phyloP scores from a whole-genome alignment of 768 basidiomycete genomes.

The Phaffia australis region DNA sequence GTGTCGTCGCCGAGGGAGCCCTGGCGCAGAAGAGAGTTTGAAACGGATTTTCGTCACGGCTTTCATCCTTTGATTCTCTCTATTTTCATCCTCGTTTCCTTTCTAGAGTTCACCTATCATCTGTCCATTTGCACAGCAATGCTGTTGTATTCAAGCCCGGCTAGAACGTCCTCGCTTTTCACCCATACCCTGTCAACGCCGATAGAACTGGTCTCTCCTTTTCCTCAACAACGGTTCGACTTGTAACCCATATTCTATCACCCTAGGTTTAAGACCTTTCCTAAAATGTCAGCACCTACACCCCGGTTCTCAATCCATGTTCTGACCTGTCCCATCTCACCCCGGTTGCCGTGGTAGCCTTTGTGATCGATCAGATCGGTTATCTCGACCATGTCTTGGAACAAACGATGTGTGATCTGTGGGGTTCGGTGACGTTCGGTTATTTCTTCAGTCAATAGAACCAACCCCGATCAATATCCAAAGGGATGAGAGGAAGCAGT shows the following conservation, averaged over 20 bases:
- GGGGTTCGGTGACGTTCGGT: conserved; percentile 37
- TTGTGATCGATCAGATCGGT: conserved; percentile 34
- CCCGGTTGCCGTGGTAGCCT: conserved; percentile 37
- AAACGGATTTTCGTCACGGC: too few relatives aligned
- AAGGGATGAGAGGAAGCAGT: not conserved
- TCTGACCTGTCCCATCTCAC: conserved; percentile 40
- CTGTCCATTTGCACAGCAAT: too few relatives aligned
- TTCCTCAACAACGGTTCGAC: not conserved
- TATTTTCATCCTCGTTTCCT: too few relatives aligned
- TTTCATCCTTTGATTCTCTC: too few relatives aligned
- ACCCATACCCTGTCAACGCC: not conserved
- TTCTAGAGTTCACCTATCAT: too few relatives aligned
- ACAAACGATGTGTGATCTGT: conserved; percentile 29
- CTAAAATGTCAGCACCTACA: conserved; percentile 29
- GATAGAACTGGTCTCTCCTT: not conserved
- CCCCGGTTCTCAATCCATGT: conserved; percentile 36
- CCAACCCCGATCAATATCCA: not conserved
- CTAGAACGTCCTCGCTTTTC: not conserved
- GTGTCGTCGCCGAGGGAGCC: too few relatives aligned
- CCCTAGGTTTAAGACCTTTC: conserved; percentile 21
- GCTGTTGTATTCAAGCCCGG: not conserved
- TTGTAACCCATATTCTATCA: not conserved
- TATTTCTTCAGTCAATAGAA: conserved; percentile 28
- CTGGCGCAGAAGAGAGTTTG: too few relatives aligned
- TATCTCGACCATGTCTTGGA: conserved; percentile 38